Percentiles rank a stretch among this genome's conserved stretches.
phyloP scores from a whole-genome alignment of 164 flowering plant genomes.

The Macadamia integrifolia region DNA sequence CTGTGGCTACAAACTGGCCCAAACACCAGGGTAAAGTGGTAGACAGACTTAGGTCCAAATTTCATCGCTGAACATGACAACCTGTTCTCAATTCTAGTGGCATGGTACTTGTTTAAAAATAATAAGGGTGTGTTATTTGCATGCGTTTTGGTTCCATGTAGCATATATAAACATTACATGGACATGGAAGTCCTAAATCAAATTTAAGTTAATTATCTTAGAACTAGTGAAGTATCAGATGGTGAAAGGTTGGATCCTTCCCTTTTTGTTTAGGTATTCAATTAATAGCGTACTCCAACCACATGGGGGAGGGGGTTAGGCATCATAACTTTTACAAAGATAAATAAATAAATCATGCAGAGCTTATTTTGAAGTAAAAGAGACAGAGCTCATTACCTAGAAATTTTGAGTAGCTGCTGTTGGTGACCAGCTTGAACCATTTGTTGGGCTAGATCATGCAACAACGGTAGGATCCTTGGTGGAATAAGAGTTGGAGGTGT shows the following conservation, averaged over 20 bases:
- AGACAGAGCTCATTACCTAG: constrained; percentile 40
- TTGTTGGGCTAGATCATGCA: constrained; percentile 79
- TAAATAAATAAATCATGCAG: background rate
- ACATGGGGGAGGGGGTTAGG: background rate
- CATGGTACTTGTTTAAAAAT: too few relatives aligned
- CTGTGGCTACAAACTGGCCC: too few relatives aligned
- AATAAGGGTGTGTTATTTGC: too few relatives aligned
- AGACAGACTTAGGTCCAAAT: too few relatives aligned
- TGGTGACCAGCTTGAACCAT: constrained; percentile 80
- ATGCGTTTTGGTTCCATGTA: too few relatives aligned
- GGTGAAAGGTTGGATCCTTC: background rate
- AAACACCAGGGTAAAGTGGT: too few relatives aligned
- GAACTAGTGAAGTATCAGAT: background rate
- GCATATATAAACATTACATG: too few relatives aligned
- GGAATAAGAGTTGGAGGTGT: constrained; percentile 86
- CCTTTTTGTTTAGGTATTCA: too few relatives aligned
- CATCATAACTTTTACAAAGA: background rate
- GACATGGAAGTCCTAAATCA: too few relatives aligned
- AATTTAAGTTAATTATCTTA: too few relatives aligned
- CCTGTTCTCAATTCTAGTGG: too few relatives aligned
- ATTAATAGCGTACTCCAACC: background rate
- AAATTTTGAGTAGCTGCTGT: constrained; percentile 62
- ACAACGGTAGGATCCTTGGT: constrained; percentile 73
- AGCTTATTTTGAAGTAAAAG: background rate
- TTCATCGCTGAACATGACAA: too few relatives aligned